Percentiles rank a stretch among this genome's conserved stretches.
phyloP scores from a whole-genome alignment of 805 yeast species.

The Yarrowia porcina region DNA sequence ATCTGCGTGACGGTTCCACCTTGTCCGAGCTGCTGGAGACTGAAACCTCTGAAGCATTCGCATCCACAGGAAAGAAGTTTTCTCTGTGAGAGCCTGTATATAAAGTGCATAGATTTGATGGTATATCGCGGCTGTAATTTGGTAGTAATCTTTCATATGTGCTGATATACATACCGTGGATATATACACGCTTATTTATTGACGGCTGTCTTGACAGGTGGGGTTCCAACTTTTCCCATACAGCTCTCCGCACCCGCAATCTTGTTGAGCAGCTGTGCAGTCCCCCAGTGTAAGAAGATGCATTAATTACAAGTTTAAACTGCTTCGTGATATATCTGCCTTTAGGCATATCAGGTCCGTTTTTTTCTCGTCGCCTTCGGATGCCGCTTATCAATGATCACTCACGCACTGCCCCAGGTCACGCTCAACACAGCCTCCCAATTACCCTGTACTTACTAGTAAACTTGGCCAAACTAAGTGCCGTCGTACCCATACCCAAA shows the following conservation, averaged over 20 bases:
- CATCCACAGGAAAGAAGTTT: slow-evolving; percentile 19
- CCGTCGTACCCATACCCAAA: neutral
- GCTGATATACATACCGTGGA: no score
- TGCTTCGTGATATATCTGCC: neutral
- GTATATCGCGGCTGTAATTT: neutral
- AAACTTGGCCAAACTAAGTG: neutral
- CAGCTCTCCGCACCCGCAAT: neutral
- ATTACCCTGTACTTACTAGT: neutral
- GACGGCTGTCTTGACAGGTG: neutral
- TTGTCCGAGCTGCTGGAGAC: slow-evolving; percentile 48
- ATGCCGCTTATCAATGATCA: neutral
- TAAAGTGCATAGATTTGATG: neutral
- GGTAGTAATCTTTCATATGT: no score
- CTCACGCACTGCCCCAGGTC: neutral
- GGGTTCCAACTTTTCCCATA: neutral
- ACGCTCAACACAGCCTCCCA: slow-evolving; percentile 13
- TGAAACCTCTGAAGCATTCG: slow-evolving; percentile 40
- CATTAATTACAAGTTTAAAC: neutral
- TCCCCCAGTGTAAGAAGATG: neutral
- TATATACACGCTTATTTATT: no score
- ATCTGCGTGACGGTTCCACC: slow-evolving; percentile 61
- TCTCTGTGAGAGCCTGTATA: neutral
- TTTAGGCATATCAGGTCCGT: no score
- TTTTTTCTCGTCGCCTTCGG: no score
- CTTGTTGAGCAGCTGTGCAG: neutral